These are phyloP conservation scores for Haplosporangium sp. DNA, from an alignment of 371 early-diverging fungal genomes.

Conservation along the genomic window DNA sequence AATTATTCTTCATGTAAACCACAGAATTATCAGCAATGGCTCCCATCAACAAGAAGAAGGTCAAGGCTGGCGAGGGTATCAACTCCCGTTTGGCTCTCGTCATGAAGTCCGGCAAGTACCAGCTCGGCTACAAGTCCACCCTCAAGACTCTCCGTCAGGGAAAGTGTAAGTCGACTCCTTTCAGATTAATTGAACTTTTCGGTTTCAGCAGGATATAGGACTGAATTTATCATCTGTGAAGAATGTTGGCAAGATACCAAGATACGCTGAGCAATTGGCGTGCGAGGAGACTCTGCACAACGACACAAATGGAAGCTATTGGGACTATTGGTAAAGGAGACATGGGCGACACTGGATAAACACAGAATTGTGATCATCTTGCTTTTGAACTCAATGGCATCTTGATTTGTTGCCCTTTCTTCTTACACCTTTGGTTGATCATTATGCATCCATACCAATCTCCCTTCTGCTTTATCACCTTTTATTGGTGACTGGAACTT, in stretches of 20 bases:
- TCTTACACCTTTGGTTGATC: background rate
- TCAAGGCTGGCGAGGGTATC: conserved; percentile 91
- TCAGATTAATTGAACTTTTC: conserved; percentile 2
- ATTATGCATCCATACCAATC: background rate
- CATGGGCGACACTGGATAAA: too few relatives aligned
- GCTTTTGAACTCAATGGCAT: background rate
- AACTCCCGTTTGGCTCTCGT: conserved; percentile 98
- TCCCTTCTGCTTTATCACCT: conserved; percentile 15
- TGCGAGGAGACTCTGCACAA: too few relatives aligned
- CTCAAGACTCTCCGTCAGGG: conserved; percentile 96
- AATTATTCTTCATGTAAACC: background rate
- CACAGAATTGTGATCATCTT: too few relatives aligned
- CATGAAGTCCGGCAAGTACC: conserved; percentile 98
- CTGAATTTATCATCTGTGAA: too few relatives aligned
- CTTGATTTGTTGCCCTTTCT: background rate
- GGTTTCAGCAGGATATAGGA: too few relatives aligned
- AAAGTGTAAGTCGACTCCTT: conserved; percentile 77
- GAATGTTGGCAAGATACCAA: too few relatives aligned
- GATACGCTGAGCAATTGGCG: too few relatives aligned
- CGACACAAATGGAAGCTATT: too few relatives aligned
- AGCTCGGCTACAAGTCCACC: conserved; percentile 98
- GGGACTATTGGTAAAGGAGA: too few relatives aligned
- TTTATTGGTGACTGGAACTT: conserved; percentile 57
- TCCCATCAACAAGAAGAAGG: conserved; percentile 70
- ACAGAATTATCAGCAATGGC: conserved; percentile 46